Evolutionary conservation across 1,284 basidiomycete genomes (phyloP).

Genomic region (Malassezia furfur): DNA sequence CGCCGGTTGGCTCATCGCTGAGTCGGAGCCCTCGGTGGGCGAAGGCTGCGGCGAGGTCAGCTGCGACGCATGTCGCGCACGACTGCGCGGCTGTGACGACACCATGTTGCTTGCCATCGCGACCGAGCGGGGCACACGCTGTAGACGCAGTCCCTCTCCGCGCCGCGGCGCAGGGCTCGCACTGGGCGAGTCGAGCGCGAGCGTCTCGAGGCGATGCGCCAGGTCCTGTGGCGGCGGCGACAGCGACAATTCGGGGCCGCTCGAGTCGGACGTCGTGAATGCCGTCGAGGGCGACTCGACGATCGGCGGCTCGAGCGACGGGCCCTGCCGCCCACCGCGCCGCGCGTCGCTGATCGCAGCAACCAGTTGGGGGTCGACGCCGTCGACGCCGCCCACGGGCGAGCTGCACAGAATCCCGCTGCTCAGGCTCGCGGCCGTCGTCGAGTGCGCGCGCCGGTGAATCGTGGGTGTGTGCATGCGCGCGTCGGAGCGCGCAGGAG

Average conservation of each 20-base stretch:
- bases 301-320: conserved; percentile 4
- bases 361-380: conserved; percentile 42
- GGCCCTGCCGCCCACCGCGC: neutral
- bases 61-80: neutral
- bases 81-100: conserved; percentile 18
- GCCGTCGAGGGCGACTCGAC: neutral
- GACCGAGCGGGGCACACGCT: conserved; percentile 53
- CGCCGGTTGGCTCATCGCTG: neutral
- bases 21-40: neutral
- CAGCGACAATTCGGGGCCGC: conserved; percentile 1
- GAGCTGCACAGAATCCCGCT: conserved; percentile 29
- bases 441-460: conserved; percentile 41
- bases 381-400: conserved; percentile 43
- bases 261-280: neutral
- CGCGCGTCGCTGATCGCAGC: conserved; percentile 31
- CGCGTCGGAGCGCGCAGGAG: neutral
- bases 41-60: conserved; percentile 11
- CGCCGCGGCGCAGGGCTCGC: conserved; percentile 7
- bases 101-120: conserved; percentile 52
- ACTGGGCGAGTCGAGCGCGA: conserved; percentile 4
- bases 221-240: conserved; percentile 3
- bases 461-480: neutral
- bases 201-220: neutral
- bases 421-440: conserved; percentile 24
- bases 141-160: conserved; percentile 51